Conservation (phyloP, 805 yeast genomes). For the Cyberlindnera meyerae region DNA sequence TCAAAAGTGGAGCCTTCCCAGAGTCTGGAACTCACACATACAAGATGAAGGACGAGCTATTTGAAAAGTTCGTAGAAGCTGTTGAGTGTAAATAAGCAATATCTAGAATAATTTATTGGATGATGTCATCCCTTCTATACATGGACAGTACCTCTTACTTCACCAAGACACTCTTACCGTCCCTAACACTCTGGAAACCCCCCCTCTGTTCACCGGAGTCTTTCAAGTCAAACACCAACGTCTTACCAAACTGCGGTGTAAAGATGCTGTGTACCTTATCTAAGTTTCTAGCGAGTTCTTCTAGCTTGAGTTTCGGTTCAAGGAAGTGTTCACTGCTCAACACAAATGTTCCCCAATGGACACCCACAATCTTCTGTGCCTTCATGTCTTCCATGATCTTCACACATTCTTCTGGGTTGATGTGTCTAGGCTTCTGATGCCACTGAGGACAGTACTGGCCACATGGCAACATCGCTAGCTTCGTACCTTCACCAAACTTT, state of each 20-base stretch:
- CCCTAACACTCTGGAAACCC: conserved; percentile 23
- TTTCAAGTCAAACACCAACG: conserved; percentile 42
- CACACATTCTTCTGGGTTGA: conserved; percentile 73
- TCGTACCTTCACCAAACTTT: conserved; percentile 53
- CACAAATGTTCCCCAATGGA: conserved; percentile 96
- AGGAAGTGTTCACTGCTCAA: conserved; percentile 81
- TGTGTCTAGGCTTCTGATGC: conserved; percentile 90
- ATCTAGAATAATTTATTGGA: neutral
- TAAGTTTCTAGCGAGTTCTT: conserved; percentile 40
- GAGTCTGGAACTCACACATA: conserved; percentile 55
- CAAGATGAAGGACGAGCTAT: conserved; percentile 61
- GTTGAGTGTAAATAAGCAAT: conserved; percentile 12
- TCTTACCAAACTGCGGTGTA: conserved; percentile 76
- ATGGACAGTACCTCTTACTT: conserved; percentile 12
- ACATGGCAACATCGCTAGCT: conserved; percentile 76
- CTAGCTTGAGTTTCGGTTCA: conserved; percentile 69
- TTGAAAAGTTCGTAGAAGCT: conserved; percentile 34
- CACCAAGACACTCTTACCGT: conserved; percentile 28
- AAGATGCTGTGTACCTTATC: conserved; percentile 37
- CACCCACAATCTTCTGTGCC: conserved; percentile 68
- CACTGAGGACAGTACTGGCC: conserved; percentile 95
- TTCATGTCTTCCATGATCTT: conserved; percentile 59
- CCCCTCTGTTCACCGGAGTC: conserved; percentile 7
- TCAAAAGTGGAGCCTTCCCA: conserved; percentile 56
- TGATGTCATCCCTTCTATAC: neutral